Evolutionary conservation across 371 early-diverging fungal species (phyloP).

Genomic region (Mucor sp.): DNA sequence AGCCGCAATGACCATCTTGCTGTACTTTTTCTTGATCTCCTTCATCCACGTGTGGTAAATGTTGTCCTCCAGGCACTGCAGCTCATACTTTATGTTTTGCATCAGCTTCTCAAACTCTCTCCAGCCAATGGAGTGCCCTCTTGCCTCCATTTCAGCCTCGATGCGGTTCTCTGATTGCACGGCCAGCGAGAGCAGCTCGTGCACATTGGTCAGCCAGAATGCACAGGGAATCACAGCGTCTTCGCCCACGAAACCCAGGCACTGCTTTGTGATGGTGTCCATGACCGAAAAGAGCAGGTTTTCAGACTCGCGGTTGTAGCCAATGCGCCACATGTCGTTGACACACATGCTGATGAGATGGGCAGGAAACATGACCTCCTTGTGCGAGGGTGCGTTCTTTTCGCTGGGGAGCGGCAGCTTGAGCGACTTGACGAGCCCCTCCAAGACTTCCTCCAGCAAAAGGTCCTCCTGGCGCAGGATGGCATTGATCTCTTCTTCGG

Average conservation of each 20-base stretch:
- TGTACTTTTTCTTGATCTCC: constrained; percentile 87
- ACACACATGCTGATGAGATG: constrained; percentile 86
- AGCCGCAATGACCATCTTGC: constrained; percentile 91
- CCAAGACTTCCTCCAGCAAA: constrained; percentile 85
- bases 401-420: constrained; percentile 87
- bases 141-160: constrained; percentile 34
- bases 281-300: constrained; percentile 82
- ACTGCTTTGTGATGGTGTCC: constrained; percentile 79
- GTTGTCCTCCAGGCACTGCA: constrained; percentile 68
- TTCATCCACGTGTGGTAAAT: constrained; percentile 84
- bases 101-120: constrained; percentile 57
- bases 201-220: constrained; percentile 95
- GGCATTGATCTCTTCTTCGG: constrained; percentile 49
- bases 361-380: constrained; percentile 93
- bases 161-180: constrained; percentile 39
- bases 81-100: constrained; percentile 61
- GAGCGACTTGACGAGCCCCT: constrained; percentile 84
- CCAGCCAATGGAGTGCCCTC: constrained; percentile 32
- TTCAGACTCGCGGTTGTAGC: constrained; percentile 79
- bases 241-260: constrained; percentile 59
- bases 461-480: constrained; percentile 72
- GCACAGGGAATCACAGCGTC: constrained; percentile 64
- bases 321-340: constrained; percentile 83
- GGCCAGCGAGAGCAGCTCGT: constrained; percentile 78
- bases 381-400: constrained; percentile 75